Conservation (phyloP, 108 stramenopile species). For the Cyclostephanos tholiformis region DNA sequence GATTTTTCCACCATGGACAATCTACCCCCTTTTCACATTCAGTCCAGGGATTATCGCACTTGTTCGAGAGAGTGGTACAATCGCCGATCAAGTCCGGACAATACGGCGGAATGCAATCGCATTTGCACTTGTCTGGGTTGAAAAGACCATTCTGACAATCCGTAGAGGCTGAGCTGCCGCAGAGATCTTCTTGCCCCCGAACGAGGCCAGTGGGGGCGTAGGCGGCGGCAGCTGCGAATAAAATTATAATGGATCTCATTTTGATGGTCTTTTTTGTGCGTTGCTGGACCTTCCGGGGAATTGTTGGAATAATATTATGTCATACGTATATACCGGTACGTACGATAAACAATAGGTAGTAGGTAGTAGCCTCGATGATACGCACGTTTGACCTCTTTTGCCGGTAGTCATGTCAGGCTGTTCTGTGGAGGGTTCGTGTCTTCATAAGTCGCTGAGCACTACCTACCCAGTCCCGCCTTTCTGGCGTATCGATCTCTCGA, state of each 20-base stretch:
- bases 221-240: not conserved
- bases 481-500: too few relatives aligned
- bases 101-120: conserved; percentile 39
- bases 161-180: not conserved
- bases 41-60: conserved; percentile 36
- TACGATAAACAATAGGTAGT: too few relatives aligned
- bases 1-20: conserved; percentile 46
- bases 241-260: not conserved
- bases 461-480: too few relatives aligned
- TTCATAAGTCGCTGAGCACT: too few relatives aligned
- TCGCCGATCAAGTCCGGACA: conserved; percentile 26
- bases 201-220: not conserved
- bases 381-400: too few relatives aligned
- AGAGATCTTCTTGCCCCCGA: not conserved
- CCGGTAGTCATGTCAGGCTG: too few relatives aligned
- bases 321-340: too few relatives aligned
- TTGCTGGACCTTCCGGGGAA: too few relatives aligned
- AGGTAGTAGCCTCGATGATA: too few relatives aligned
- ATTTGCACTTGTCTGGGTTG: conserved; percentile 30
- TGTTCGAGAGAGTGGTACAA: conserved; percentile 12
- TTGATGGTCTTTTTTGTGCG: too few relatives aligned
- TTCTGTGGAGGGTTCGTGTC: too few relatives aligned
- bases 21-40: conserved; percentile 28
- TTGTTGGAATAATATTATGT: too few relatives aligned
- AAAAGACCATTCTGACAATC: conserved; percentile 22